These are phyloP conservation scores for Rhodotorula mucilaginosa DNA, from an alignment of 1,284 basidiomycete species.

Conservation along the genomic window DNA sequence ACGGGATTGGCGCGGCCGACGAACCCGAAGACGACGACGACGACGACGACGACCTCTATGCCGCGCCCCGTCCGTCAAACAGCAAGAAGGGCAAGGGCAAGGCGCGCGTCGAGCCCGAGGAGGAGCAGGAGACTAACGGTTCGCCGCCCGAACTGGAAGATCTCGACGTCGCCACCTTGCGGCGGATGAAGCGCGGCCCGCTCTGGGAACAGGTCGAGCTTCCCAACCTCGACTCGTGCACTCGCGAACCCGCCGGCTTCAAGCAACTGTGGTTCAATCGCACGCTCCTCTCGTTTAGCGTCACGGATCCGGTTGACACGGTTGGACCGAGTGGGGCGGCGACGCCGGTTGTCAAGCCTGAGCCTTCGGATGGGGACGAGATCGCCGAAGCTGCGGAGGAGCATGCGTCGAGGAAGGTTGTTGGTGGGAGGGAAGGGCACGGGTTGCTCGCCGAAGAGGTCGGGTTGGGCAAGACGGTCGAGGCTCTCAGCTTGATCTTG, in stretches of 20 bases:
- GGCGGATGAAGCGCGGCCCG: conserved; percentile 19
- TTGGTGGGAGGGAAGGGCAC: conserved; percentile 13
- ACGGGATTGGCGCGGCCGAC: background rate
- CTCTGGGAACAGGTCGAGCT: conserved; percentile 33
- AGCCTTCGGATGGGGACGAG: background rate
- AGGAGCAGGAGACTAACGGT: conserved; percentile 6
- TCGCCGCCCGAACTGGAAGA: conserved; percentile 8
- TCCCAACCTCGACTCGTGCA: background rate
- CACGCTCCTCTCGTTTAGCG: conserved; percentile 36
- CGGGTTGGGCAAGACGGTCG: conserved; percentile 52
- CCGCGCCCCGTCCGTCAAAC: background rate
- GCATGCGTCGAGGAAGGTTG: conserved; percentile 5
- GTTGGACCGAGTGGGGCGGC: conserved; percentile 16
- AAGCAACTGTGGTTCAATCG: conserved; percentile 27
- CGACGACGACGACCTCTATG: background rate
- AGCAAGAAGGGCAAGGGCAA: background rate
- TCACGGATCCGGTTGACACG: conserved; percentile 22
- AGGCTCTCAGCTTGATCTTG: conserved; percentile 48
- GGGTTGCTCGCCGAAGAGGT: conserved; percentile 48
- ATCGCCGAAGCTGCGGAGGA: background rate
- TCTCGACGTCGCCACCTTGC: conserved; percentile 5
- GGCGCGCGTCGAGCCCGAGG: conserved; percentile 5
- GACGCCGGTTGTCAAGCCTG: conserved; percentile 14
- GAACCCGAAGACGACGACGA: background rate
- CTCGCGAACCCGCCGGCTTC: background rate